Conservation (phyloP, 1,139 yeast genomes). For the Yamadazyma songkhlaensis region DNA sequence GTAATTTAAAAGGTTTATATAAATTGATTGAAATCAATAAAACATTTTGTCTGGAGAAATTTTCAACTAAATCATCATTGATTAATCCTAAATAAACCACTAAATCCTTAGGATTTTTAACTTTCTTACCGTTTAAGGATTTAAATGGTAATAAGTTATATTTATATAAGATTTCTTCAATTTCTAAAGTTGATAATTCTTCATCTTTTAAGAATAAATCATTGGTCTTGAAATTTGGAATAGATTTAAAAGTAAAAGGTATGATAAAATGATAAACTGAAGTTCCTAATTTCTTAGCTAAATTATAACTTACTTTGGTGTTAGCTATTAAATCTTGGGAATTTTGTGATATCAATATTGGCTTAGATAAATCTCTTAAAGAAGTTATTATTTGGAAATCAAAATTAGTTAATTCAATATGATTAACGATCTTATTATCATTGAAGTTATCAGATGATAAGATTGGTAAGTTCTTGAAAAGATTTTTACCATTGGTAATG, state of each 20-base stretch:
- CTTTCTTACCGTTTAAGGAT: slow-evolving; percentile 11
- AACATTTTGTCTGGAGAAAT: slow-evolving; percentile 40
- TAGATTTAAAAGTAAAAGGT: slow-evolving; percentile 15
- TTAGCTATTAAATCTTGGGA: slow-evolving; percentile 49
- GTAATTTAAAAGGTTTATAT: slow-evolving; percentile 69
- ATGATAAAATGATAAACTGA: slow-evolving; percentile 72
- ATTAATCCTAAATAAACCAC: slow-evolving; percentile 63
- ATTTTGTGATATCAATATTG: slow-evolving; percentile 63
- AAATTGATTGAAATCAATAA: slow-evolving; percentile 59
- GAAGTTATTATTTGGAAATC: slow-evolving; percentile 70
- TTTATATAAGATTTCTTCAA: slow-evolving; percentile 25
- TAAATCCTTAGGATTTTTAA: slow-evolving; percentile 31
- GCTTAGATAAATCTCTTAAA: slow-evolving; percentile 65
- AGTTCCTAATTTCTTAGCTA: slow-evolving; percentile 45
- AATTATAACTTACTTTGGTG: slow-evolving; percentile 50
- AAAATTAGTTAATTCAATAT: slow-evolving; percentile 51
- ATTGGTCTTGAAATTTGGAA: slow-evolving; percentile 3
- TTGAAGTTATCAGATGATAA: slow-evolving; percentile 44
- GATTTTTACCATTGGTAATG: slow-evolving; percentile 49
- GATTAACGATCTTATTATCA: slow-evolving; percentile 51
- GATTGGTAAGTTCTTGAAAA: slow-evolving; percentile 54
- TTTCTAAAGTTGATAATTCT: slow-evolving; percentile 15
- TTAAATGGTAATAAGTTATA: slow-evolving; percentile 25
- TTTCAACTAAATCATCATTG: slow-evolving; percentile 34
- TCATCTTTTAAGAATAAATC: slow-evolving; percentile 10